Evolutionary conservation across 345 rosid species (phyloP).

Genomic region (Rhodamnia argentea): DNA sequence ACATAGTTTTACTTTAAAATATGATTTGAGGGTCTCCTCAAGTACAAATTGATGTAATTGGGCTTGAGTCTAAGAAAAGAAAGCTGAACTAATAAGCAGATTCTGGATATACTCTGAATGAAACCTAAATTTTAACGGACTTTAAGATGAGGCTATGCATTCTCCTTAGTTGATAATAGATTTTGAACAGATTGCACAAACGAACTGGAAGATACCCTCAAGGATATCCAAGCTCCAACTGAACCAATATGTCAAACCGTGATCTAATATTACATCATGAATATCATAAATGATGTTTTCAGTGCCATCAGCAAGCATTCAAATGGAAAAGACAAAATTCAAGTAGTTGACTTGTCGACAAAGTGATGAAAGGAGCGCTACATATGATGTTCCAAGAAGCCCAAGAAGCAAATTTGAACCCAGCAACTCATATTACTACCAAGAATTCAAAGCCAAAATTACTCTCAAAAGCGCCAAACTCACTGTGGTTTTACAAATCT

Average conservation of each 20-base stretch:
- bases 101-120: background rate
- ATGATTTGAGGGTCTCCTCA: background rate
- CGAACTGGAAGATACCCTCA: background rate
- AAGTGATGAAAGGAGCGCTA: conserved; percentile 1
- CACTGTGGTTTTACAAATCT: background rate
- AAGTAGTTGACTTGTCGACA: conserved; percentile 14
- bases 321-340: conserved; percentile 6
- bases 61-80: background rate
- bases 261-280: background rate
- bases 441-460: background rate
- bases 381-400: background rate
- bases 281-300: background rate
- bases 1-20: background rate
- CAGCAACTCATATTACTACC: conserved; percentile 8
- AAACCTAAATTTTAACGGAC: background rate
- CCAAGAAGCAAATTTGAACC: background rate
- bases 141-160: background rate
- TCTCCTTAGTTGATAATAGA: background rate
- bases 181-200: background rate
- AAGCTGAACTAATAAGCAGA: background rate
- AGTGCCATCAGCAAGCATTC: background rate
- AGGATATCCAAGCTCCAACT: background rate
- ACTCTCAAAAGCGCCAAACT: conserved; percentile 2
- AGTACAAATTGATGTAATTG: background rate
- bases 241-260: background rate